These are phyloP conservation scores for button mushroom (Agaricus bisporus) DNA, from an alignment of 768 basidiomycete species.

Conservation along the genomic window DNA sequence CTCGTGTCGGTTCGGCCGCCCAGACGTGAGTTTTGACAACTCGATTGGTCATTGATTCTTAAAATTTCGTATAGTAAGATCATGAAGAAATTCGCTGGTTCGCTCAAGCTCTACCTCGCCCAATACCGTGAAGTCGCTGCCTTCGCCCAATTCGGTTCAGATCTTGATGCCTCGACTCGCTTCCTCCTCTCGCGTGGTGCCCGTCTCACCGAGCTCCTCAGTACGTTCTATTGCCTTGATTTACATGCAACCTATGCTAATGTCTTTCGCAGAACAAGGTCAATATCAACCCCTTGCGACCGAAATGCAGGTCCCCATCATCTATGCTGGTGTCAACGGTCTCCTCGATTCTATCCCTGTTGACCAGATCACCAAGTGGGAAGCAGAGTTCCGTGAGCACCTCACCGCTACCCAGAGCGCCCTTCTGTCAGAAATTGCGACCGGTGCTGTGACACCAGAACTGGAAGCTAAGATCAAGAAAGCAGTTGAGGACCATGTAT, in stretches of 20 bases:
- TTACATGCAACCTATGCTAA: slow-evolving; percentile 11
- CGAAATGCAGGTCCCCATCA: slow-evolving; percentile 97
- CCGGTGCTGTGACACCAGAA: slow-evolving; percentile 81
- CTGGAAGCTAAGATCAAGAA: slow-evolving; percentile 94
- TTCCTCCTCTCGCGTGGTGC: slow-evolving; percentile 98
- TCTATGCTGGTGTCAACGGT: slow-evolving; percentile 99
- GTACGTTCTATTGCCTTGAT: slow-evolving; percentile 34
- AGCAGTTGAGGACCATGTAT: slow-evolving; percentile 84
- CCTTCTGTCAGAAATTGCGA: slow-evolving; percentile 81
- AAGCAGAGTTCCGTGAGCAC: slow-evolving; percentile 87
- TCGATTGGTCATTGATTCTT: background rate
- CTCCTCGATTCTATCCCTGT: slow-evolving; percentile 95
- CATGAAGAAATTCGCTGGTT: slow-evolving; percentile 99
- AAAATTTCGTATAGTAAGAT: slow-evolving; percentile 57
- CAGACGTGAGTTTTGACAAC: slow-evolving; percentile 72
- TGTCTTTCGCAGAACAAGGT: slow-evolving; percentile 72
- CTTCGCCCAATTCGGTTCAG: slow-evolving; percentile 99
- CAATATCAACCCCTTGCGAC: slow-evolving; percentile 95
- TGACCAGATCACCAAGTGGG: slow-evolving; percentile 91
- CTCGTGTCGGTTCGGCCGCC: slow-evolving; percentile 99
- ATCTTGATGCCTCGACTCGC: slow-evolving; percentile 98
- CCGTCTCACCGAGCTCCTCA: slow-evolving; percentile 94
- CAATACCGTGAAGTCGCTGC: slow-evolving; percentile 99
- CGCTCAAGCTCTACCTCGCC: slow-evolving; percentile 98
- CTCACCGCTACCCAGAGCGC: slow-evolving; percentile 64